Evolutionary conservation across 768 basidiomycete genomes (phyloP).

Genomic region (Tricholoma flavovirens): DNA sequence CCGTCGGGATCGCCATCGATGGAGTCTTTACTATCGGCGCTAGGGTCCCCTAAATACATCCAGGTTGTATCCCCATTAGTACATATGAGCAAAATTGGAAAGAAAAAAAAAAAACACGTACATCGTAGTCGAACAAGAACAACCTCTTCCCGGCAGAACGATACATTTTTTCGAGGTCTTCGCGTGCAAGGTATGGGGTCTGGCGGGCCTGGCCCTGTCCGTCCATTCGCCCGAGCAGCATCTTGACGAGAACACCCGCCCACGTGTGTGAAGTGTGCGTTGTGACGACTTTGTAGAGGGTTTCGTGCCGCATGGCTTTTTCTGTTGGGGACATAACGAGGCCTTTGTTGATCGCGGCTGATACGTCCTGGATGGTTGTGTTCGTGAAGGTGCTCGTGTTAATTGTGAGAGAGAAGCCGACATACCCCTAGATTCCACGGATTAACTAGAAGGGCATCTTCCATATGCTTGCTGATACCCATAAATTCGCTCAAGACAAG

Average conservation of each 20-base stretch:
- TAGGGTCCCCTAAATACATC: constrained; percentile 77
- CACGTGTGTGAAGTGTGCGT: constrained; percentile 95
- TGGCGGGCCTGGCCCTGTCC: constrained; percentile 72
- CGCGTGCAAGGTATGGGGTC: constrained; percentile 77
- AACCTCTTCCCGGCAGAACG: constrained; percentile 69
- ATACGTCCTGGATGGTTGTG: constrained; percentile 63
- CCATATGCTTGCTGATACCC: constrained; percentile 93
- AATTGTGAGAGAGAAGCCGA: not conserved
- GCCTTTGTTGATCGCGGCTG: constrained; percentile 85
- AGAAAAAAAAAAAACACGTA: constrained; percentile 32
- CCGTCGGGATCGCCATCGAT: constrained; percentile 77
- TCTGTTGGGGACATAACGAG: constrained; percentile 76
- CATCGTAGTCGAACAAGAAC: constrained; percentile 95
- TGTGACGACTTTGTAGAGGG: constrained; percentile 77
- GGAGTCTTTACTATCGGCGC: constrained; percentile 96
- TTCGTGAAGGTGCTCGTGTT: no score
- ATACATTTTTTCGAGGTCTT: constrained; percentile 56
- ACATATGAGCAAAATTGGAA: not conserved
- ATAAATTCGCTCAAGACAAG: constrained; percentile 95
- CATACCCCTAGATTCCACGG: constrained; percentile 91
- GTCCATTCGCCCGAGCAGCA: constrained; percentile 78
- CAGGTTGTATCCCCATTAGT: not conserved
- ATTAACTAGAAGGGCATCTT: constrained; percentile 84
- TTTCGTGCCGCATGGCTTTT: constrained; percentile 66
- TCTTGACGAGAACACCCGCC: constrained; percentile 86